phyloP scores from a whole-genome alignment of 176 grass and related monocot genomes.

The Sorghum bicolor region Sorghum_bicolor_NCBIv3 NC_012870.2:77449001-77449500 shows the following conservation, averaged over 20 bases:
- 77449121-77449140: background rate
- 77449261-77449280: background rate
- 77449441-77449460: background rate
- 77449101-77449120: background rate
- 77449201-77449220: background rate
- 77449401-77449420: background rate
- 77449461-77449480: background rate
- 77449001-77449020: too few relatives aligned
- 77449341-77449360: background rate
- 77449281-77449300: background rate
- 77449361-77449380: background rate
- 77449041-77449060: background rate
- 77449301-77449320: background rate
- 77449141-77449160: background rate
- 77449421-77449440: background rate
- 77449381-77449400: background rate
- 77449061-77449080: background rate
- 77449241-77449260: background rate
- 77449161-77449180: background rate
- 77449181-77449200: background rate
- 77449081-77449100: background rate
- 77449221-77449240: background rate
- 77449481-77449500: constrained; percentile 4
- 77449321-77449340: background rate
- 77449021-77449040: too few relatives aligned